These are phyloP conservation scores for Stagonosporopsis rhizophila DNA, from an alignment of 2,329 filamentous ascomycete species.

Conservation along the genomic window DNA sequence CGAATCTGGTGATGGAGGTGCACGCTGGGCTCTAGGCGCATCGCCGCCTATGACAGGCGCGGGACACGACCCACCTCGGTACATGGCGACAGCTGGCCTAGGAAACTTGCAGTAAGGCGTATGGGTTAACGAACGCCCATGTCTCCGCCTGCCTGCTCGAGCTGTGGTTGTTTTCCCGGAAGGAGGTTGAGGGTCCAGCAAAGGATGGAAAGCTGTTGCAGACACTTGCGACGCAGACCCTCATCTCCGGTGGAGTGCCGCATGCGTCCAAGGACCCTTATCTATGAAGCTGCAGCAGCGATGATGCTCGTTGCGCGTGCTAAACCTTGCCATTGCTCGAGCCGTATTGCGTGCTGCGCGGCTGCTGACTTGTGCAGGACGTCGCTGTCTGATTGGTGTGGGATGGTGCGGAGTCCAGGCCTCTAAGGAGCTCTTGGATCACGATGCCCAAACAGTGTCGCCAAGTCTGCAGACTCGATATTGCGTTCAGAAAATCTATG, in stretches of 20 bases:
- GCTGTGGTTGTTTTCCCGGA: slow-evolving; percentile 13
- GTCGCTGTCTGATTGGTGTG: slow-evolving; percentile 12
- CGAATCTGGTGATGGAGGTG: slow-evolving; percentile 15
- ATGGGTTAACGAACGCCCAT: slow-evolving; percentile 17
- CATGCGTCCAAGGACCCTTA: slow-evolving; percentile 8
- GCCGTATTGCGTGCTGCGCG: slow-evolving; percentile 16
- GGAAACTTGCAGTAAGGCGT: slow-evolving; percentile 6
- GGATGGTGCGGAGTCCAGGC: neutral
- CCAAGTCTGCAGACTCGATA: neutral
- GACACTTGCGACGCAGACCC: neutral
- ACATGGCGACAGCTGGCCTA: slow-evolving; percentile 14
- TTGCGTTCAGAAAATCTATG: neutral
- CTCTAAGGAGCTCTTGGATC: neutral
- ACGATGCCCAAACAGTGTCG: neutral
- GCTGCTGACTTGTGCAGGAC: slow-evolving; percentile 1
- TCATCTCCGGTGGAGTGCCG: slow-evolving; percentile 19
- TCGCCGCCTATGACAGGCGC: slow-evolving; percentile 4
- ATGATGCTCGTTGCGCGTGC: slow-evolving; percentile 17
- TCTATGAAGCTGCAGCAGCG: slow-evolving; percentile 9
- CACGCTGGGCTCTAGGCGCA: slow-evolving; percentile 5
- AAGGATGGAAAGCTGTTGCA: slow-evolving; percentile 1
- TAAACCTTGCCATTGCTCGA: slow-evolving; percentile 1
- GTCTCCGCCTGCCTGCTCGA: slow-evolving; percentile 4
- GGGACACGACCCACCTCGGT: slow-evolving; percentile 3
- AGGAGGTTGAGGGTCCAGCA: slow-evolving; percentile 13